A percentile compares a stretch with the other conserved stretches of the same genome.
Conservation (phyloP, 345 rosid genomes). For the Hibiscus tridactylites region DNA sequence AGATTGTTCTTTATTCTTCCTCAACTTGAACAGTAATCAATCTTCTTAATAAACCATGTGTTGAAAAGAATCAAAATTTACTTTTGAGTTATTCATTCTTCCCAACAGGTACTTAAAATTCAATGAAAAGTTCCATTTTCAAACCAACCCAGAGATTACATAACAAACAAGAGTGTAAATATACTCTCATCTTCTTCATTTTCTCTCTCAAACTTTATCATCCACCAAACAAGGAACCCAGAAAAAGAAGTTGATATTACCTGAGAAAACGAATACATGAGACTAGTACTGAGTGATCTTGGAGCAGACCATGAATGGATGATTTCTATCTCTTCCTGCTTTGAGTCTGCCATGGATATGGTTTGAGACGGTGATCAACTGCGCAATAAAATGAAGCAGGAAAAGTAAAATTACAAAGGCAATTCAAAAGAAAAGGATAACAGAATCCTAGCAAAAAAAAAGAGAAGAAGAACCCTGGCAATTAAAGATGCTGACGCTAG, state of each 20-base stretch:
- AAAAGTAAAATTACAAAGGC: not conserved
- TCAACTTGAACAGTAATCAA: not conserved
- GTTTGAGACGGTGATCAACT: not conserved
- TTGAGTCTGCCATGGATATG: constrained; percentile 11
- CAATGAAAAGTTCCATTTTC: not conserved
- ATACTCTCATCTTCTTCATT: constrained; percentile 4
- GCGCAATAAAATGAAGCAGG: not conserved
- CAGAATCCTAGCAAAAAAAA: not conserved
- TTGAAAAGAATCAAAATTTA: not conserved
- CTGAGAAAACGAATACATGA: constrained; percentile 88
- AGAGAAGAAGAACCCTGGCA: too few relatives aligned
- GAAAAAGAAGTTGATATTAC: constrained; percentile 13
- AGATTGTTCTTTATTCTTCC: not conserved
- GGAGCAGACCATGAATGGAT: constrained; percentile 92
- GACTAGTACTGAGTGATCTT: constrained; percentile 78
- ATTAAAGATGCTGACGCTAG: not conserved
- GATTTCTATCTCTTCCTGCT: constrained; percentile 33
- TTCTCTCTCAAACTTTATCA: constrained; percentile 3
- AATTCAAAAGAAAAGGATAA: not conserved
- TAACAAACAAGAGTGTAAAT: not conserved
- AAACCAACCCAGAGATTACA: not conserved
- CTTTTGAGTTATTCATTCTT: not conserved
- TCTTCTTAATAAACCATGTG: not conserved
- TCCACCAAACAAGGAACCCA: constrained; percentile 4
- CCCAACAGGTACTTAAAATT: not conserved